phyloP scores from a whole-genome alignment of 2,329 filamentous ascomycete species.

The Fusarium piperis region DNA sequence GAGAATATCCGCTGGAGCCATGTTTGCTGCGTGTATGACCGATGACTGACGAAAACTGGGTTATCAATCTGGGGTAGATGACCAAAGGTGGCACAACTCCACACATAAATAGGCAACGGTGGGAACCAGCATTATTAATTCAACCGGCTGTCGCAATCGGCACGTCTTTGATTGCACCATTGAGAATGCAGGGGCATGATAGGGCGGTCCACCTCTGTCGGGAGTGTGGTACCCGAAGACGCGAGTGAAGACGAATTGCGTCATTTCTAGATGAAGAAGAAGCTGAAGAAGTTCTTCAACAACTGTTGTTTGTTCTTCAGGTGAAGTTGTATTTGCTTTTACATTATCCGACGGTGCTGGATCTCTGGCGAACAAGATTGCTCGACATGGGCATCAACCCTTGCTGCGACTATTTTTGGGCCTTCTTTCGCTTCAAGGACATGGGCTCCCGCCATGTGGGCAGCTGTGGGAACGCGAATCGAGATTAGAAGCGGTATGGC shows the following conservation, averaged over 20 bases:
- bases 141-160: not conserved
- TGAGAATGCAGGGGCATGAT: slow-evolving; percentile 18
- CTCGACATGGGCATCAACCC: not conserved
- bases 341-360: not conserved
- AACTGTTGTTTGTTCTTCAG: not conserved
- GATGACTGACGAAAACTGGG: not conserved
- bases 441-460: not conserved
- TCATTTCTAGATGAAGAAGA: not conserved
- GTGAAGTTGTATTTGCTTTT: not conserved
- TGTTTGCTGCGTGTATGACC: slow-evolving; percentile 7
- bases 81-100: not conserved
- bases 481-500: not conserved
- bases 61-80: not conserved
- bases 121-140: slow-evolving; percentile 14
- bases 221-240: not conserved
- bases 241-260: not conserved
- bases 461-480: not conserved
- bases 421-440: not conserved
- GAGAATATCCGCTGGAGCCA: slow-evolving; percentile 55
- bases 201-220: not conserved
- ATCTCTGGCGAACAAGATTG: not conserved
- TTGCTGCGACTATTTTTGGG: not conserved
- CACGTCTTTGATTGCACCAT: slow-evolving; percentile 19
- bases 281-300: not conserved
- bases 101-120: not conserved